A percentile compares a stretch with the other conserved stretches of the same genome.
Conservation (phyloP, 495 filamentous ascomycete genomes). For the Aspergillus ellipticus region DNA sequence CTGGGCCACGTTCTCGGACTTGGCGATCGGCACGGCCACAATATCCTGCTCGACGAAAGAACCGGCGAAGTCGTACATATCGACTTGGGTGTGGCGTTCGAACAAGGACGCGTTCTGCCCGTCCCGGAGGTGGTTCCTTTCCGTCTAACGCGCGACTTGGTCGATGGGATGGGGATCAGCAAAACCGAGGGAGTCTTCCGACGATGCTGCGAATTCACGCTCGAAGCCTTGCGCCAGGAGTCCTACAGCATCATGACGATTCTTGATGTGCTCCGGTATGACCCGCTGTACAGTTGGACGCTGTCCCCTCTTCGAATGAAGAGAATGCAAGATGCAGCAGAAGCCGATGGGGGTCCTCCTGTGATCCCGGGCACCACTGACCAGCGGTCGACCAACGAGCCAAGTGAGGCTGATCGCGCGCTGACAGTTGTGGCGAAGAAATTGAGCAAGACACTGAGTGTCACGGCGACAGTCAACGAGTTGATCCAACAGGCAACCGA, state of each 20-base stretch:
- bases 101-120: conserved; percentile 87
- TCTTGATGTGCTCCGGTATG: conserved; percentile 90
- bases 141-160: conserved; percentile 88
- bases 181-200: conserved; percentile 94
- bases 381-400: conserved; percentile 61
- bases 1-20: conserved; percentile 90
- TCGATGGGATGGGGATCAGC: conserved; percentile 95
- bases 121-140: conserved; percentile 96
- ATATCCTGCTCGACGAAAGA: conserved; percentile 86
- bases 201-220: conserved; percentile 93
- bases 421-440: conserved; percentile 93
- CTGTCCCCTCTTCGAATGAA: conserved; percentile 84
- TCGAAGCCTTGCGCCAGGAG: conserved; percentile 89
- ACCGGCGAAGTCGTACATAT: conserved; percentile 96
- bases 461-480: conserved; percentile 92
- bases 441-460: conserved; percentile 86
- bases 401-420: conserved; percentile 87
- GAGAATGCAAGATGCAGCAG: conserved; percentile 65
- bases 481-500: conserved; percentile 94
- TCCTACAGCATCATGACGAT: conserved; percentile 96
- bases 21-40: conserved; percentile 95
- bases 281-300: conserved; percentile 94
- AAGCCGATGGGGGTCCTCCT: conserved; percentile 42
- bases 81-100: conserved; percentile 93
- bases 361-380: conserved; percentile 30